A percentile compares a stretch with the other conserved stretches of the same genome.
Conservation (phyloP, 2,329 filamentous ascomycete species). For the Penicillium aurantiogriseum region DNA sequence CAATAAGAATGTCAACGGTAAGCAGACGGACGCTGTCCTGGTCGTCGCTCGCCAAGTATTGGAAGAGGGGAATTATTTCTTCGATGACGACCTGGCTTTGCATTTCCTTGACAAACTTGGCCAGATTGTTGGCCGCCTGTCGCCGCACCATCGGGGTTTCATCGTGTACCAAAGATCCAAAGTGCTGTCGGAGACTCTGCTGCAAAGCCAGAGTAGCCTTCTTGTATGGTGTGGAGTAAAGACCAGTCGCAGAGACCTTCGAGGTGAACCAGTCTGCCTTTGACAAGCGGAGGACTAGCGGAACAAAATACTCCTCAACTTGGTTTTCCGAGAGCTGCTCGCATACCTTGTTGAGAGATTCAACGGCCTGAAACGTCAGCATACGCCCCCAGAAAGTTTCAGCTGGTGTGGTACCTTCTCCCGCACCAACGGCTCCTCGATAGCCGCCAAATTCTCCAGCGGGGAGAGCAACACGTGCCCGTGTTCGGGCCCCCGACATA, state of each 20-base stretch:
- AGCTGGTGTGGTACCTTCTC: slow-evolving; percentile 70
- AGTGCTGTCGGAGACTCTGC: slow-evolving; percentile 87
- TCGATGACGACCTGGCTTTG: slow-evolving; percentile 85
- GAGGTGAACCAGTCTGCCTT: slow-evolving; percentile 99
- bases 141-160: slow-evolving; percentile 98
- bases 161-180: slow-evolving; percentile 90
- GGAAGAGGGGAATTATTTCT: slow-evolving; percentile 98
- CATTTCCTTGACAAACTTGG: slow-evolving; percentile 98
- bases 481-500: slow-evolving; percentile 90
- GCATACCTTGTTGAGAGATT: slow-evolving; percentile 99
- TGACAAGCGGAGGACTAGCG: slow-evolving; percentile 88
- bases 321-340: slow-evolving; percentile 84
- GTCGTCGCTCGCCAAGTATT: slow-evolving; percentile 92
- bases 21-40: slow-evolving; percentile 95
- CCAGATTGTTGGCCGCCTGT: slow-evolving; percentile 92
- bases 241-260: slow-evolving; percentile 94
- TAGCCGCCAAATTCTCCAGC: slow-evolving; percentile 94
- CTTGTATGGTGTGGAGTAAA: slow-evolving; percentile 90
- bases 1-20: slow-evolving; percentile 93
- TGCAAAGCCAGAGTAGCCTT: slow-evolving; percentile 86
- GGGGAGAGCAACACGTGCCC: slow-evolving; percentile 96
- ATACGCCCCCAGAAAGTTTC: neutral
- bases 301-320: slow-evolving; percentile 96
- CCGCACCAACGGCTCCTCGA: slow-evolving; percentile 94
- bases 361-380: slow-evolving; percentile 69